These are phyloP conservation scores for Amyloporia xantha DNA, from an alignment of 768 basidiomycete genomes.

Conservation along the genomic window DNA sequence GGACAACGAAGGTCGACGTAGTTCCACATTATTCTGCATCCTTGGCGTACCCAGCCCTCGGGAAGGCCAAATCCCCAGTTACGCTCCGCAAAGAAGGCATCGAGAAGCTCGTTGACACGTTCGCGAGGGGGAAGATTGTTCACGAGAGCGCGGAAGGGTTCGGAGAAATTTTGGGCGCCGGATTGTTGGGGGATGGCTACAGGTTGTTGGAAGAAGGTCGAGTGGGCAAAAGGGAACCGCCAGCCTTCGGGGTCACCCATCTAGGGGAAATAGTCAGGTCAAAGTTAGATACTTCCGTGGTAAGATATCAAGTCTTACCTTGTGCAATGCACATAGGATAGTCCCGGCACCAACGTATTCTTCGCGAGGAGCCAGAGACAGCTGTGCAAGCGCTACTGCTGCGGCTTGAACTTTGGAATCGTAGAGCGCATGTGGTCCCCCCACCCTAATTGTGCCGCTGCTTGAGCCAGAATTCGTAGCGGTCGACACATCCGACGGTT, in stretches of 20 bases:
- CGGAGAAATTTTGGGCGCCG: conserved; percentile 27
- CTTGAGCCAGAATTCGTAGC: not conserved
- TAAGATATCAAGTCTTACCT: conserved; percentile 25
- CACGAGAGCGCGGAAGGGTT: conserved; percentile 28
- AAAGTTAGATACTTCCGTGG: not conserved
- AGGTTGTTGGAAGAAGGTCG: conserved; percentile 17
- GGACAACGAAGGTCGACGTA: conserved; percentile 25
- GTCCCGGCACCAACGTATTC: conserved; percentile 46
- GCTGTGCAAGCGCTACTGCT: conserved; percentile 35
- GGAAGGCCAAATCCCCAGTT: conserved; percentile 50
- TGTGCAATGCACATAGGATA: conserved; percentile 39
- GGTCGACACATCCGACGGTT: not conserved
- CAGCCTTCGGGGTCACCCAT: conserved; percentile 31
- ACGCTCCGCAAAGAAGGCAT: conserved; percentile 35
- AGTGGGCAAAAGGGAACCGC: conserved; percentile 35
- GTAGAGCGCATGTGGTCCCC: conserved; percentile 15
- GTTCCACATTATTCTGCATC: conserved; percentile 41
- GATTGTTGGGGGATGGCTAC: conserved; percentile 5
- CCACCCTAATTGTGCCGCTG: not conserved
- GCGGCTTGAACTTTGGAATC: conserved; percentile 33
- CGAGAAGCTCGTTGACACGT: conserved; percentile 13
- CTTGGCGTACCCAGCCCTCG: conserved; percentile 39
- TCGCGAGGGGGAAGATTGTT: conserved; percentile 18
- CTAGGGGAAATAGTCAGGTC: conserved; percentile 11
- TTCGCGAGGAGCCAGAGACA: conserved; percentile 37